Percentiles rank a stretch among this genome's conserved stretches.
Evolutionary conservation across 2,329 filamentous ascomycete species (phyloP).

Genomic region (Madurella fahalii): DNA sequence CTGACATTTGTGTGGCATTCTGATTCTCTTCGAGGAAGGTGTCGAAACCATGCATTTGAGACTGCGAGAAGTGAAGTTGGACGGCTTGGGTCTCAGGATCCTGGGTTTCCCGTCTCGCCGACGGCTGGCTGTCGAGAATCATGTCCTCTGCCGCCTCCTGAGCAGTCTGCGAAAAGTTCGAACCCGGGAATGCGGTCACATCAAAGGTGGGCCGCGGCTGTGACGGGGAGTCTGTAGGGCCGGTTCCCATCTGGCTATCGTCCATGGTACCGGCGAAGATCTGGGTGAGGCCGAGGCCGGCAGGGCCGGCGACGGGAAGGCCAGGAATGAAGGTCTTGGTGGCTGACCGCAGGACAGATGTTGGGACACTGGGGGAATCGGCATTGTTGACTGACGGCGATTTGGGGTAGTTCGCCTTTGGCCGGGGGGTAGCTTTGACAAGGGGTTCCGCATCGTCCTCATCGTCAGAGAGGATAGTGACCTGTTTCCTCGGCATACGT

Average conservation of each 20-base stretch:
- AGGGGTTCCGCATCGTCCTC: constrained; percentile 54
- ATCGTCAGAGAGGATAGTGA: constrained; percentile 59
- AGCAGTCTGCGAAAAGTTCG: constrained; percentile 57
- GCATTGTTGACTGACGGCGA: constrained; percentile 42
- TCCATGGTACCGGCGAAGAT: constrained; percentile 91
- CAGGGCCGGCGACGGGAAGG: constrained; percentile 52
- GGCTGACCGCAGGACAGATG: constrained; percentile 63
- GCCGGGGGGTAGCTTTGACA: constrained; percentile 46
- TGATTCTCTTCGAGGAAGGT: constrained; percentile 46
- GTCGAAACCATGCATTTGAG: constrained; percentile 56
- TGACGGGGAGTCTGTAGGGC: constrained; percentile 37
- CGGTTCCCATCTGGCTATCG: constrained; percentile 45
- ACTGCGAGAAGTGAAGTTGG: constrained; percentile 51
- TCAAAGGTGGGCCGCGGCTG: constrained; percentile 55
- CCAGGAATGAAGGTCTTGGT: constrained; percentile 68
- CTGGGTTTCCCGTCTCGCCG: constrained; percentile 35
- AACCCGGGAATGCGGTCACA: constrained; percentile 50
- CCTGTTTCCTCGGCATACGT: constrained; percentile 49
- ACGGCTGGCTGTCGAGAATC: constrained; percentile 45
- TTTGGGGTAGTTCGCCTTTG: constrained; percentile 38
- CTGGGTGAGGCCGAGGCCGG: constrained; percentile 74
- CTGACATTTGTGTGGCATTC: constrained; percentile 58
- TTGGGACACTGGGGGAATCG: constrained; percentile 52
- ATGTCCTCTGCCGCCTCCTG: constrained; percentile 52
- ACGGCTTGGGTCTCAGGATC: constrained; percentile 39